Conservation (phyloP, 129 eudicot genomes). For the Chrysanthemum makinoi region DNA sequence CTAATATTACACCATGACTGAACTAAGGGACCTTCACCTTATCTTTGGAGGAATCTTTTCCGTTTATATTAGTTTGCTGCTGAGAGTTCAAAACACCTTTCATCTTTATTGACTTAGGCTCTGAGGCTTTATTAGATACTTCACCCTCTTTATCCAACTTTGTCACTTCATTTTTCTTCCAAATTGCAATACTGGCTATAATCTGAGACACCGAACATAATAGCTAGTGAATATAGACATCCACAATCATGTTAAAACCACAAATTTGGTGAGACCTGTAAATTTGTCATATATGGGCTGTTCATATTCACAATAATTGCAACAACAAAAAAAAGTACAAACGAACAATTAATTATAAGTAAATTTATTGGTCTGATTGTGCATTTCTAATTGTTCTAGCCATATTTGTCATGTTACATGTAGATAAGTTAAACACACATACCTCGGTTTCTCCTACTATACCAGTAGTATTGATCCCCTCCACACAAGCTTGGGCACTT, state of each 20-base stretch:
- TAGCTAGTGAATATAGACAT: constrained; percentile 5
- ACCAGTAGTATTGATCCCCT: constrained; percentile 39
- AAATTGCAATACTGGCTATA: constrained; percentile 39
- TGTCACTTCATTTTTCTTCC: constrained; percentile 23
- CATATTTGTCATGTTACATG: no score
- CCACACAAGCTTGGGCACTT: constrained; percentile 49
- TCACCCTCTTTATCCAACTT: constrained; percentile 10
- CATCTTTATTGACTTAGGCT: constrained; percentile 23
- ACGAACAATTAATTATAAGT: no score
- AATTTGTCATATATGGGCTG: no score
- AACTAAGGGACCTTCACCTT: constrained; percentile 18
- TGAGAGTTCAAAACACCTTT: constrained; percentile 31
- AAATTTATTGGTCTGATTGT: no score
- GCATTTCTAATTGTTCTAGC: no score
- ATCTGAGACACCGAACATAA: constrained; percentile 25
- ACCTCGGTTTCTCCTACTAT: constrained; percentile 38
- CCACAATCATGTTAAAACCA: no score
- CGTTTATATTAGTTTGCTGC: constrained; percentile 26
- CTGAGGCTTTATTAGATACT: constrained; percentile 15
- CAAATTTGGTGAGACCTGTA: no score
- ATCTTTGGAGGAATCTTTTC: constrained; percentile 18
- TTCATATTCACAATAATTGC: background rate
- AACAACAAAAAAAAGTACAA: no score
- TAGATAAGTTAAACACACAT: background rate
- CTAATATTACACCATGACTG: constrained; percentile 5